A percentile compares a stretch with the other conserved stretches of the same genome.
These are phyloP conservation scores for Nitzschia palea DNA, from an alignment of 108 stramenopile species.

Conservation along the genomic window DNA sequence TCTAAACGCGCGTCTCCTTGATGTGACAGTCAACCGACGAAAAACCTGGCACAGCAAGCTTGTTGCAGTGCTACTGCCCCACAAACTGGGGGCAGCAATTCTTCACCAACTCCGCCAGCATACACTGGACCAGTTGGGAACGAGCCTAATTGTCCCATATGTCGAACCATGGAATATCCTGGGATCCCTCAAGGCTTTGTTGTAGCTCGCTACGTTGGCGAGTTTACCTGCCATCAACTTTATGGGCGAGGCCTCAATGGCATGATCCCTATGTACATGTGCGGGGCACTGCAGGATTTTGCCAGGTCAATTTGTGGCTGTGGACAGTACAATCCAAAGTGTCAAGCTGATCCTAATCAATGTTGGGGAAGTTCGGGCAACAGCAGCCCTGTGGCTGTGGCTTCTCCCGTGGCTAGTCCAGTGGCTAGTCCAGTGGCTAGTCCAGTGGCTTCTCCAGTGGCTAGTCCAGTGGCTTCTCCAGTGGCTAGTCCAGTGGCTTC, in stretches of 20 bases:
- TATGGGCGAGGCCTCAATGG: constrained; percentile 17
- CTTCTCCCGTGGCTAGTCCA: not conserved
- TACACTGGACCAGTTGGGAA: not conserved
- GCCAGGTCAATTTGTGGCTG: constrained; percentile 11
- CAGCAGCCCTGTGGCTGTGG: not conserved
- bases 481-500: not conserved
- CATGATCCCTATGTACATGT: constrained; percentile 20
- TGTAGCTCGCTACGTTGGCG: constrained; percentile 15
- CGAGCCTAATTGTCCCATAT: constrained; percentile 18
- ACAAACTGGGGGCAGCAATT: not conserved
- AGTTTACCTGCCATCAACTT: constrained; percentile 9
- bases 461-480: not conserved
- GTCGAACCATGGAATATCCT: constrained; percentile 17
- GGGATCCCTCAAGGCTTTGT: constrained; percentile 10
- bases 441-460: not conserved
- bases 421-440: not conserved
- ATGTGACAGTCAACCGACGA: not conserved
- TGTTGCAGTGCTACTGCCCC: constrained; percentile 3
- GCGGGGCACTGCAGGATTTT: constrained; percentile 18
- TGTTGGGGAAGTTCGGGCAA: not conserved
- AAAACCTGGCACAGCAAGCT: not conserved
- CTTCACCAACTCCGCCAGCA: constrained; percentile 2
- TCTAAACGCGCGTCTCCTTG: not conserved
- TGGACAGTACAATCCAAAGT: constrained; percentile 10
- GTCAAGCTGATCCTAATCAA: not conserved